phyloP scores from a whole-genome alignment of 805 yeast species.

The Saccharomycodes ludwigii region DNA sequence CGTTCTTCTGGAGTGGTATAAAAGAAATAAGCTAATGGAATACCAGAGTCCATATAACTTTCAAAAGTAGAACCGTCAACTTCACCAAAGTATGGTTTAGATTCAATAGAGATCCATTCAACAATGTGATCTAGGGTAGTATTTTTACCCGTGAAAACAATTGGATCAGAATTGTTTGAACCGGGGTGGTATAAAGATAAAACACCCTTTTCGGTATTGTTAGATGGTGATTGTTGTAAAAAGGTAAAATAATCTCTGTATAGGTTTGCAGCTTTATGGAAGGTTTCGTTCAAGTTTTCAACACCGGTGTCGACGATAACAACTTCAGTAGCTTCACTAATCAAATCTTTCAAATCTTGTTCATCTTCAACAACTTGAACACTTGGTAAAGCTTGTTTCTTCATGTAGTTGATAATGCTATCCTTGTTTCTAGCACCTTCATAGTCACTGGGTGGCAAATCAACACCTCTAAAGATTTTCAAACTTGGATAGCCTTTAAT shows the following conservation, averaged over 20 bases:
- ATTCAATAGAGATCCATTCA: slow-evolving; percentile 35
- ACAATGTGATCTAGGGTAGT: slow-evolving; percentile 12
- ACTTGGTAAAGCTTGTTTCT: slow-evolving; percentile 71
- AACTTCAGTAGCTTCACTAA: slow-evolving; percentile 31
- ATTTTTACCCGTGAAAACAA: slow-evolving; percentile 1
- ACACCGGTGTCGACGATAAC: slow-evolving; percentile 46
- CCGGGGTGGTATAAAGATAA: too few species aligned
- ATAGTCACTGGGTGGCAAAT: slow-evolving; percentile 45
- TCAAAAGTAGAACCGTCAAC: slow-evolving; percentile 69
- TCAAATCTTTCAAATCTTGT: slow-evolving; percentile 28
- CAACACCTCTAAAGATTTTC: slow-evolving; percentile 51
- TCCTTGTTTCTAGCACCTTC: slow-evolving; percentile 76
- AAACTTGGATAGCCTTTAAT: slow-evolving; percentile 78
- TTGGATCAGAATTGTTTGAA: slow-evolving; percentile 4
- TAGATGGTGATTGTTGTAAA: slow-evolving; percentile 7
- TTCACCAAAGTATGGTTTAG: slow-evolving; percentile 80
- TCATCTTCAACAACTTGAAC: slow-evolving; percentile 39
- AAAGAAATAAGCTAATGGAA: slow-evolving; percentile 85
- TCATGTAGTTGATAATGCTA: slow-evolving; percentile 68
- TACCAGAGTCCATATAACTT: slow-evolving; percentile 53
- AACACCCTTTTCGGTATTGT: not conserved
- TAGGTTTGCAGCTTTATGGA: slow-evolving; percentile 44
- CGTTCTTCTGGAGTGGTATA: slow-evolving; percentile 60
- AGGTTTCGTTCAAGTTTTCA: slow-evolving; percentile 39
- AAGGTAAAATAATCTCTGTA: slow-evolving; percentile 57